Base-by-base conservation (phyloP, 1,284 basidiomycete genomes). In the Quambalaria eucalypti region DNA sequence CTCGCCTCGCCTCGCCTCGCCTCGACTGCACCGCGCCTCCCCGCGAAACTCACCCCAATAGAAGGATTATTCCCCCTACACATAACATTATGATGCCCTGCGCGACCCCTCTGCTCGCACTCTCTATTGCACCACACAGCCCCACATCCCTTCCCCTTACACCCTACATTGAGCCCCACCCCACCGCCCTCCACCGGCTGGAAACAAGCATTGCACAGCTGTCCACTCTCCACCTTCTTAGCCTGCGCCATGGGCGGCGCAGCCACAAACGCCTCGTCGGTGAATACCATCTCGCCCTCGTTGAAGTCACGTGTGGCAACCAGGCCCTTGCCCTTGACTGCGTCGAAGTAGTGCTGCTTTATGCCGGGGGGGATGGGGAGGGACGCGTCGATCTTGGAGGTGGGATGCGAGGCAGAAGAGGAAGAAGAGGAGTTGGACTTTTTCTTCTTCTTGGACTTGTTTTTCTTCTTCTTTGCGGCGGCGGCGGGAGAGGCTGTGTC, bases 311-410 rank as follows among this genome's bases (percentile, higher is more conserved):
- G 81, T 26, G 77, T 82, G 1, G 87, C 87, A 0, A 91, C 82
- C 28, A 92, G 78, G 0, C 90, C 90, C 68, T 92, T 91, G 8
- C 89, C 89, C 69, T 86, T 89, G 58, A 80, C 78, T 52, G 80
- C 79, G 50, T 83, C 80, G 69, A 89, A 90, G 76, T 84, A 82
- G 66, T 80, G 81, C 1, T 87, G 85, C 52, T 82, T 79, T 10
- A 87, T 81, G 14, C 65, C 65, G 2, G 56, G 1, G 0, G 69
- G 68, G 9, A 71, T 42, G 12, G 50, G 2, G n/a, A 72, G 33
- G 21, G 28, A 10, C 8, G 54, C 1, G 52, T 72, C 70, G 56
- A 71, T 59, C 21, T 39, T 54, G 2, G 70, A 72, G 21, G 58
- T 57, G 14, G 68, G 68, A 9, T 70, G 50, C 0, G 48, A 33